These are phyloP conservation scores for Penicillium dipodomyicola DNA, from an alignment of 495 filamentous ascomycete genomes.

Conservation along the genomic window DNA sequence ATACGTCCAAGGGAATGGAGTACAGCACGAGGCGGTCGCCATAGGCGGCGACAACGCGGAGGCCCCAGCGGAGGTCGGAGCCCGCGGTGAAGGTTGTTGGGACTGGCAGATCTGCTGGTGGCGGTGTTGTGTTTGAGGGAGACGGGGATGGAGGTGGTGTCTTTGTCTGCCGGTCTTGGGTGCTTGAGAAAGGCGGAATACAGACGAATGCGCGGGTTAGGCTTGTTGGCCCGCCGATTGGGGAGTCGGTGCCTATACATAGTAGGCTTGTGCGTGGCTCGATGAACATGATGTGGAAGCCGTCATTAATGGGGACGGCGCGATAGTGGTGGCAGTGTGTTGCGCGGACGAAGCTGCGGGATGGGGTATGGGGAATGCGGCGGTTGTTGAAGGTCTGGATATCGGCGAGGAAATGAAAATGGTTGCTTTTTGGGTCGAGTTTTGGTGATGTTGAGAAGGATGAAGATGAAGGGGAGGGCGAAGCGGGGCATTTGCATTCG, in stretches of 20 bases:
- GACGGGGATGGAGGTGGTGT: not conserved
- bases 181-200: constrained; percentile 30
- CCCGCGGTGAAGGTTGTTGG: constrained; percentile 57
- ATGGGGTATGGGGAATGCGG: constrained; percentile 23
- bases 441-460: constrained; percentile 17
- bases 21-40: constrained; percentile 56
- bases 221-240: constrained; percentile 53
- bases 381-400: constrained; percentile 31
- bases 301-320: constrained; percentile 68
- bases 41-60: constrained; percentile 62
- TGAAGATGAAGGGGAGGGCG: not conserved
- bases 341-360: constrained; percentile 36
- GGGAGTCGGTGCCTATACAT: constrained; percentile 66
- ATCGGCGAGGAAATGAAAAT: constrained; percentile 33
- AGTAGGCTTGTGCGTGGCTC: constrained; percentile 59
- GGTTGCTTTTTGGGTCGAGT: constrained; percentile 29
- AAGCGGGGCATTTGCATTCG: constrained; percentile 34
- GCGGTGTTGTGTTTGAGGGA: constrained; percentile 25
- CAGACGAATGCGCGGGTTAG: constrained; percentile 45
- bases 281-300: constrained; percentile 66
- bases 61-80: constrained; percentile 59
- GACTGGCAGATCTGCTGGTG: constrained; percentile 35
- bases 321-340: constrained; percentile 62
- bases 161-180: not conserved
- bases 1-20: constrained; percentile 61